phyloP scores from a whole-genome alignment of 176 grass and related monocot species.

The Urochloa ruziziensis region DNA sequence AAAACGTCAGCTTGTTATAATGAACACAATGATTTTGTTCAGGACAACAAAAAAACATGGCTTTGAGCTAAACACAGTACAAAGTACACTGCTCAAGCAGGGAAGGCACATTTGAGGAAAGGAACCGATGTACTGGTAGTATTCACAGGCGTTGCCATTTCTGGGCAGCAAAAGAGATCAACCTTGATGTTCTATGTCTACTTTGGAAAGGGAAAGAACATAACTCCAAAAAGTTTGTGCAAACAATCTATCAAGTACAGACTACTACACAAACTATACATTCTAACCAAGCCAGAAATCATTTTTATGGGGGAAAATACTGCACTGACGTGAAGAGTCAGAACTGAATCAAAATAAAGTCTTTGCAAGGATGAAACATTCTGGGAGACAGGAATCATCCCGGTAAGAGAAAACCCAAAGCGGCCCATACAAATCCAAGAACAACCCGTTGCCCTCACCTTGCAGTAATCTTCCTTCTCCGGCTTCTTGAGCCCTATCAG shows the following conservation, averaged over 20 bases:
- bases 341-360: neutral
- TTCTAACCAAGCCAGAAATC: neutral
- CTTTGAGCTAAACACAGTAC: neutral
- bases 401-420: neutral
- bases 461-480: constrained; percentile 57
- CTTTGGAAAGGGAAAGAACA: neutral
- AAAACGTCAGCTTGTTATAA: neutral
- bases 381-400: neutral
- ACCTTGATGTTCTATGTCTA: neutral
- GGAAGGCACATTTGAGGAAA: neutral
- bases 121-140: neutral
- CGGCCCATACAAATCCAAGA: neutral
- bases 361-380: neutral
- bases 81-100: neutral
- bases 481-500: constrained; percentile 89
- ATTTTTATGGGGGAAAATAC: no score
- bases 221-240: neutral
- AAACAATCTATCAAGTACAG: no score
- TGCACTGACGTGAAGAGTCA: no score
- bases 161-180: neutral
- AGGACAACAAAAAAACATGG: neutral
- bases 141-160: neutral
- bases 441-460: constrained; percentile 38
- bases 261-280: neutral
- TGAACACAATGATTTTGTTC: neutral